phyloP scores from a whole-genome alignment of 257 asterid species.

The Capsicum pubescens region DNA sequence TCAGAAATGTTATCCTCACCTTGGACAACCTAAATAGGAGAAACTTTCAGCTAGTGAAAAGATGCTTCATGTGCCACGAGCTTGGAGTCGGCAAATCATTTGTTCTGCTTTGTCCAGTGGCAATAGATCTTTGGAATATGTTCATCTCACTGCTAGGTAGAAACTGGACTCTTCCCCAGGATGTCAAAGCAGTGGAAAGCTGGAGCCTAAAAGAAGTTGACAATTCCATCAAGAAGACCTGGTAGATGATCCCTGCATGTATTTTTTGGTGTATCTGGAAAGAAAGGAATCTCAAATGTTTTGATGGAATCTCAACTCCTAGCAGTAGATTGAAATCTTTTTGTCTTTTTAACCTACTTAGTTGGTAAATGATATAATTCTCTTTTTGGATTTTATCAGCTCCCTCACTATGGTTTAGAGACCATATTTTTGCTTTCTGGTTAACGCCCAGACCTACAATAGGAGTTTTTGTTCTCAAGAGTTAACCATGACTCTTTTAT shows the following conservation, averaged over 20 bases:
- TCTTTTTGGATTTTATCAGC: not conserved
- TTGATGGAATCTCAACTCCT: not conserved
- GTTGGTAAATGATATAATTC: not conserved
- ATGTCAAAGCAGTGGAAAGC: not conserved
- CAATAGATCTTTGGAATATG: not conserved
- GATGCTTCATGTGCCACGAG: not conserved
- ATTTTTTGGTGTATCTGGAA: not conserved
- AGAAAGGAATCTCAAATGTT: not conserved
- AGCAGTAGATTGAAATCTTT: not conserved
- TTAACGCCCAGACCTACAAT: not conserved
- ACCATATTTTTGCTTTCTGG: not conserved
- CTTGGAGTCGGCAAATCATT: not conserved
- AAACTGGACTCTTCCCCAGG: not conserved
- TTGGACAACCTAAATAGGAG: not conserved
- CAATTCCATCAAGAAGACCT: not conserved
- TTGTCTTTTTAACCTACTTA: not conserved
- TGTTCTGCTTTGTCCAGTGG: not conserved
- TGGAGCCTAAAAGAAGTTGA: not conserved
- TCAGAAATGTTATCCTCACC: not conserved
- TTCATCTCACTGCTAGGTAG: not conserved
- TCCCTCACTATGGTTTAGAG: not conserved
- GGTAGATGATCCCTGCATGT: not conserved
- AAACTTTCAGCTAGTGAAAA: not conserved
- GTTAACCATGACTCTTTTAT: too few species aligned
- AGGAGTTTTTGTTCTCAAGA: not conserved